Conservation (phyloP, 208 protist genomes). For the Tritrichomonas foetus region DNA sequence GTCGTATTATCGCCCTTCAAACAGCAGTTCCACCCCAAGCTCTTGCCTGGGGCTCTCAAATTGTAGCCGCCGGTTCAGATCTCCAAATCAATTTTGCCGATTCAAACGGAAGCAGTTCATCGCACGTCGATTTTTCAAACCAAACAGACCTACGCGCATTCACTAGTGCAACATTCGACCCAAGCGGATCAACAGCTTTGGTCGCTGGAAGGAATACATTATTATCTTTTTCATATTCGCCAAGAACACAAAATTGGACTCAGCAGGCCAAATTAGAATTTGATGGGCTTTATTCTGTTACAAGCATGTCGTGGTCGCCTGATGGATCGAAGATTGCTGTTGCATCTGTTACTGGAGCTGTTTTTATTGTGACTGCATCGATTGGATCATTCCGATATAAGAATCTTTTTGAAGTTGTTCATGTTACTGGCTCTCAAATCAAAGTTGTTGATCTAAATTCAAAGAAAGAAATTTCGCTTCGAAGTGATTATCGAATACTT, state of each 20-base stretch:
- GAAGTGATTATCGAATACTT: background rate
- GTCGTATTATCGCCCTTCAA: background rate
- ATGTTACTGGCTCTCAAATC: constrained; percentile 25
- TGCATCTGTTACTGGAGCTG: background rate
- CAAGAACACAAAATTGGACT: background rate
- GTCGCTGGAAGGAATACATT: background rate
- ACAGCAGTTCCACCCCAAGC: background rate
- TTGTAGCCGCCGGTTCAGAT: background rate
- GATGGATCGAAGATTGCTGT: constrained; percentile 37
- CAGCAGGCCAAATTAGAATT: background rate
- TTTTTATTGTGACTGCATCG: background rate
- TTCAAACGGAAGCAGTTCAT: background rate
- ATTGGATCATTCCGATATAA: constrained; percentile 36
- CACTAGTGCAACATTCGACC: constrained; percentile 5
- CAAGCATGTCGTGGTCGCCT: background rate
- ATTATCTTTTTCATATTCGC: background rate
- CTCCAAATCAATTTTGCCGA: background rate
- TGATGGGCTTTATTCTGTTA: constrained; percentile 12
- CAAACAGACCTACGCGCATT: background rate
- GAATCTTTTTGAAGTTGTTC: background rate
- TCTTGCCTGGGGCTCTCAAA: constrained; percentile 6
- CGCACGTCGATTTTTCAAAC: background rate
- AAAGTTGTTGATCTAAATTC: background rate
- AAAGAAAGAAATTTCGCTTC: background rate
- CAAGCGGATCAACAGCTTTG: background rate